A percentile compares a stretch with the other conserved stretches of the same genome.
Conservation (phyloP, 805 yeast genomes). For the Wickerhamomyces tratensis region DNA sequence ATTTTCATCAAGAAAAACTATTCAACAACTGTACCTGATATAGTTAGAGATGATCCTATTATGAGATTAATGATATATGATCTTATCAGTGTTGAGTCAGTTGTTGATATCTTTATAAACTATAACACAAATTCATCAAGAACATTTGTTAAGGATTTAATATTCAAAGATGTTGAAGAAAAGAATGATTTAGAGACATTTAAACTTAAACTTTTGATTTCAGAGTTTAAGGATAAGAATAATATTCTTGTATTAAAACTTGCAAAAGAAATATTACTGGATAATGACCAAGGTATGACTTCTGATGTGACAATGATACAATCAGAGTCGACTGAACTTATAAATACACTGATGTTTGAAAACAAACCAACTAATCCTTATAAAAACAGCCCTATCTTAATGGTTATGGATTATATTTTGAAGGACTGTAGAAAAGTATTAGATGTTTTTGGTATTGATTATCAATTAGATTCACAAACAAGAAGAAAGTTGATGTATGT, state of each 20-base stretch:
- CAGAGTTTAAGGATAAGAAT: constrained; percentile 10
- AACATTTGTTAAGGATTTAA: constrained; percentile 12
- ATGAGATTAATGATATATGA: constrained; percentile 27
- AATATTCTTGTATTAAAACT: constrained; percentile 10
- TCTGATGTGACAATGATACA: constrained; percentile 5
- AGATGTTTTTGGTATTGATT: no score
- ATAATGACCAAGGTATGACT: constrained; percentile 5
- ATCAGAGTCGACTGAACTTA: constrained; percentile 16
- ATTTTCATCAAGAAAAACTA: constrained; percentile 19
- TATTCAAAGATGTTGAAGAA: constrained; percentile 12
- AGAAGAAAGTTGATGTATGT: no score
- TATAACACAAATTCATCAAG: constrained; percentile 12
- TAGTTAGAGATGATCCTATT: constrained; percentile 25
- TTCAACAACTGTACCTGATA: constrained; percentile 19
- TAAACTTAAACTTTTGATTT: constrained; percentile 12
- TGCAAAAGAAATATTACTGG: constrained; percentile 8
- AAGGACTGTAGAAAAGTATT: no score
- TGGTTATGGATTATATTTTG: no score
- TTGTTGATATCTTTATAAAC: constrained; percentile 22
- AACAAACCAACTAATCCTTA: not conserved
- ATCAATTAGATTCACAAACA: no score
- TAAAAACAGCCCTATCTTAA: no score
- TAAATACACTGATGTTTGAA: constrained; percentile 12
- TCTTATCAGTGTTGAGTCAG: constrained; percentile 22
- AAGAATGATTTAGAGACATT: constrained; percentile 9